phyloP scores from a whole-genome alignment of 2,329 filamentous ascomycete genomes.

The Clarireedia monteithiana region DNA sequence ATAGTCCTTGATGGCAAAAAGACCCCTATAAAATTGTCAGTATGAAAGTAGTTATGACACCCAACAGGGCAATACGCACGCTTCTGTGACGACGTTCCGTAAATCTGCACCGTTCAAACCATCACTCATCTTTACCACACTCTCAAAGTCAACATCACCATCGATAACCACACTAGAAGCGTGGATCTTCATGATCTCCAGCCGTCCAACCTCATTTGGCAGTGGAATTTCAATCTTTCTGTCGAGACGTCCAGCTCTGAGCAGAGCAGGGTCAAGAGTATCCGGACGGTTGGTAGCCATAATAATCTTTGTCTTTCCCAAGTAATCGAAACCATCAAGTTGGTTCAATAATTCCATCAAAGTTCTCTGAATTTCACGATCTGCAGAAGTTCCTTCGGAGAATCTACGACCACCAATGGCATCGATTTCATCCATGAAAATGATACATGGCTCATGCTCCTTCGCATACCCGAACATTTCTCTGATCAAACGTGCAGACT shows the following conservation, averaged over 20 bases:
- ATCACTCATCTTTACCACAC: constrained; percentile 99
- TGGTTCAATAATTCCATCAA: constrained; percentile 99
- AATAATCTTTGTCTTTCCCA: constrained; percentile 99
- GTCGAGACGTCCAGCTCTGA: constrained; percentile 88
- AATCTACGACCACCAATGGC: constrained; percentile 95
- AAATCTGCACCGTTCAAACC: constrained; percentile 95
- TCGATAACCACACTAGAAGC: constrained; percentile 78
- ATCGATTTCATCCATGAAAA: constrained; percentile 99
- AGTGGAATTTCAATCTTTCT: constrained; percentile 97
- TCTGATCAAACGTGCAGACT: constrained; percentile 91
- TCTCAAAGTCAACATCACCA: constrained; percentile 97
- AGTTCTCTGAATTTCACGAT: constrained; percentile 96
- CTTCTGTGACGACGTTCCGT: constrained; percentile 96
- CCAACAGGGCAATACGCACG: constrained; percentile 52
- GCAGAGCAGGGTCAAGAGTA: constrained; percentile 85
- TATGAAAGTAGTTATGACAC: constrained; percentile 10
- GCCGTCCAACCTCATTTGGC: constrained; percentile 89
- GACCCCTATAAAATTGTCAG: constrained; percentile 50
- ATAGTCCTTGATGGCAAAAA: constrained; percentile 98
- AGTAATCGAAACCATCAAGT: constrained; percentile 96
- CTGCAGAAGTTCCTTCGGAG: constrained; percentile 93
- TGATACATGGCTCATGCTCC: constrained; percentile 98
- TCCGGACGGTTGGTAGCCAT: constrained; percentile 99
- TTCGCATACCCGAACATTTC: constrained; percentile 99
- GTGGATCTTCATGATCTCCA: constrained; percentile 99